Evolutionary conservation across 257 asterid genomes (phyloP), one percentile per base, ranked within the genome.

Genomic region (Petunia axillaris): DNA sequence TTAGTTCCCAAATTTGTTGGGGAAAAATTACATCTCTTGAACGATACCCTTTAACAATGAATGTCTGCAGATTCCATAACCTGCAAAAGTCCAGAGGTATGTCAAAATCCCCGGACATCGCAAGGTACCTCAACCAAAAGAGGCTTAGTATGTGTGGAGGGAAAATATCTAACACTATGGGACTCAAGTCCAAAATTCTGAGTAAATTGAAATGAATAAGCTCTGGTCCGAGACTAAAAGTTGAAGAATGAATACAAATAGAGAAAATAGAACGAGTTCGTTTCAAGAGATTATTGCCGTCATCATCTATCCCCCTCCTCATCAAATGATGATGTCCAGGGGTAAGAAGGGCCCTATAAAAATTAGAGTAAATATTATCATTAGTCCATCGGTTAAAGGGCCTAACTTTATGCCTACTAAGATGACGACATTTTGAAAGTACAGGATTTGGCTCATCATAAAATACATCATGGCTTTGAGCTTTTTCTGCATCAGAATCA

Each of bases 101-200:
- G 54, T 50, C 54, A 50, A 50, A 50, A 9, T 11, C 9, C 54
- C 54, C 54, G 3, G 1, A 11, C n/a, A 39, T 2, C 13, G 48
- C 48, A 11, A 64, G 73, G 35, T 64, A 64, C 2, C 48, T 38
- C 71, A 13, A 64, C 71, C 71, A 64, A 41, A 64, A 11, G 71
- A 64, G 71, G 71, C 71, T 2, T 37, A 38, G 10, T 64, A 64
- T 64, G 48, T 64, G 3, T 10, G 43, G 11, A 5, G 71, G 71
- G 71, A 64, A 38, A 1, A 8, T 16, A 7, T 63, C 54, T 6
- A 78, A 5, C 1, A 0, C 1, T 39, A 60, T 50, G 59, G 35
- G 3, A 14, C 37, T 13, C 73, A 82, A 53, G 5, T 82, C 85
- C 43, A 82, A 67, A 8, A 78, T n/a, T 67, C 76, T 68, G 10